These are phyloP conservation scores for Cornus controversa DNA, from an alignment of 148 eudicot genomes.

Conservation along the genomic window DNA sequence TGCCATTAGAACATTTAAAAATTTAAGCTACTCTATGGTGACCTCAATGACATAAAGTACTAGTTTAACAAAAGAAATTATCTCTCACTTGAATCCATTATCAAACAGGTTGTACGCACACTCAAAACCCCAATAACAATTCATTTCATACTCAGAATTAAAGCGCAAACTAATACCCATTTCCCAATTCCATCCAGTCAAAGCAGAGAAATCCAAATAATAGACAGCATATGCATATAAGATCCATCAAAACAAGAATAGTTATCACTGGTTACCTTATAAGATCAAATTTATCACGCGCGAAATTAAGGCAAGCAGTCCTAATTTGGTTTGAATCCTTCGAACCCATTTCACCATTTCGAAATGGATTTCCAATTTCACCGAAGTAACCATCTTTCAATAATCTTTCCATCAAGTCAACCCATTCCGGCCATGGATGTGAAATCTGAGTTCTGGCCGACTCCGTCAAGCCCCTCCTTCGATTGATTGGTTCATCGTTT, in stretches of 20 bases:
- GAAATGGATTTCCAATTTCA: constrained; percentile 39
- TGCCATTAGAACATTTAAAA: not conserved
- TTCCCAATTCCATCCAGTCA: not conserved
- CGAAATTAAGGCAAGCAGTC: constrained; percentile 56
- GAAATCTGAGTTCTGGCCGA: constrained; percentile 15
- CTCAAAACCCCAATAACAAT: not conserved
- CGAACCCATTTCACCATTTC: constrained; percentile 21
- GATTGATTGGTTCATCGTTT: not conserved
- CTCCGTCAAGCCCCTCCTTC: not conserved
- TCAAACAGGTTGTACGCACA: constrained; percentile 28
- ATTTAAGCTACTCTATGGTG: not conserved
- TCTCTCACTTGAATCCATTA: constrained; percentile 10
- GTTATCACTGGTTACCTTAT: constrained; percentile 36
- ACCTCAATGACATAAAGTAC: not conserved
- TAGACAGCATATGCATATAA: not conserved
- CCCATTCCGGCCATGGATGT: constrained; percentile 70
- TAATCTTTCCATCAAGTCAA: constrained; percentile 48
- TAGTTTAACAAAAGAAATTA: not conserved
- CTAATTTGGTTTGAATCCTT: constrained; percentile 48
- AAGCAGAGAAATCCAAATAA: not conserved
- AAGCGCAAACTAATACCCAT: not conserved
- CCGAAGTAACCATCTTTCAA: constrained; percentile 44
- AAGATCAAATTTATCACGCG: constrained; percentile 46
- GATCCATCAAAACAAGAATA: not conserved
- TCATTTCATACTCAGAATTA: not conserved